Evolutionary conservation across 2,329 filamentous ascomycete species (phyloP).

Genomic region (Diaporthe sp.): DNA sequence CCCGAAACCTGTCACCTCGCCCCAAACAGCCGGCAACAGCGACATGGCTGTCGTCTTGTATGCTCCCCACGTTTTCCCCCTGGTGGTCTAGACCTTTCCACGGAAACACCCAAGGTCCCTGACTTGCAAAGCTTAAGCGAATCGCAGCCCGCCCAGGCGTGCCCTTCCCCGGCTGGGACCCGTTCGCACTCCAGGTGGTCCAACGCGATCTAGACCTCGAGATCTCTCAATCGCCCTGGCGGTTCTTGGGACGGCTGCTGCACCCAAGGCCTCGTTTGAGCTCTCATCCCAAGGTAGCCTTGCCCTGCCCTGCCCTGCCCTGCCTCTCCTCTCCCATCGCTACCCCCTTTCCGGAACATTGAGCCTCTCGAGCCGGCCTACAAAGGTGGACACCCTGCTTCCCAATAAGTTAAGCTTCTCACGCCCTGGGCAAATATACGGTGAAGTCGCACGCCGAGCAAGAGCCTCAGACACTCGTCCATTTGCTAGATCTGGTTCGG

Average conservation of each 20-base stretch:
- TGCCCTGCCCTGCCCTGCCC: neutral
- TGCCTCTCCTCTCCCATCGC: neutral
- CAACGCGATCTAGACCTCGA: slow-evolving; percentile 27
- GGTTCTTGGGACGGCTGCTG: neutral
- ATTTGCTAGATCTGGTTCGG: slow-evolving; percentile 4
- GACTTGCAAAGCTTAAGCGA: slow-evolving; percentile 30
- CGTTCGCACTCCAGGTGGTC: slow-evolving; percentile 23
- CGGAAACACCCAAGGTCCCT: slow-evolving; percentile 26
- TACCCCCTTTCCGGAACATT: neutral
- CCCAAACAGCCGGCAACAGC: slow-evolving; percentile 4
- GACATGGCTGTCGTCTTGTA: slow-evolving; percentile 17
- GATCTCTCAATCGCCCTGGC: slow-evolving; percentile 7
- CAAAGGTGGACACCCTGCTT: neutral
- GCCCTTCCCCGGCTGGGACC: slow-evolving; percentile 20
- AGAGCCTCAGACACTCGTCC: slow-evolving; percentile 13
- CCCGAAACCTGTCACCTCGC: slow-evolving; percentile 3
- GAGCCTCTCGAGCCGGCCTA: neutral
- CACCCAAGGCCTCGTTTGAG: neutral
- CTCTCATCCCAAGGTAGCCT: neutral
- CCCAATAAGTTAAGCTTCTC: neutral
- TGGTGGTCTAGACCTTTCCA: slow-evolving; percentile 29
- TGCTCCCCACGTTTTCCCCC: slow-evolving; percentile 28
- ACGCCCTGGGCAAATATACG: neutral
- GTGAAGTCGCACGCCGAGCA: slow-evolving; percentile 1
- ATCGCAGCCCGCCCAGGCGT: slow-evolving; percentile 20